phyloP scores from a whole-genome alignment of 2,329 filamentous ascomycete genomes.

The Cordyceps tenuipes region DNA sequence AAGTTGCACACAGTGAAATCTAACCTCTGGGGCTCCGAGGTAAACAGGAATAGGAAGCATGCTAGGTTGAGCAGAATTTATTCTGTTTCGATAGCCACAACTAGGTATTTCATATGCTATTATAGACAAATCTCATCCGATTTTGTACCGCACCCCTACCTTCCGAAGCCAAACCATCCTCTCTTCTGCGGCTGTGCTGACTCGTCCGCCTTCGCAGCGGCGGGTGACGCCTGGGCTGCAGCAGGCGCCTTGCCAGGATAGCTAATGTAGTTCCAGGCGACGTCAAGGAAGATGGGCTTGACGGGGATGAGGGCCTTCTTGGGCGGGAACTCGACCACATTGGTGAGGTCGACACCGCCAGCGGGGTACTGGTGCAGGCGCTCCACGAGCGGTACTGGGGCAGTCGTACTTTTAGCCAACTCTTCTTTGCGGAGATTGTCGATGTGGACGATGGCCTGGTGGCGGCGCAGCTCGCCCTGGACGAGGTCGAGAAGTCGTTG shows the following conservation, averaged over 20 bases:
- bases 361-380: conserved; percentile 67
- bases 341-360: conserved; percentile 62
- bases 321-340: conserved; percentile 81
- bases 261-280: conserved; percentile 95
- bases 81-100: background rate
- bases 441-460: conserved; percentile 79
- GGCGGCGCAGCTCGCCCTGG: conserved; percentile 65
- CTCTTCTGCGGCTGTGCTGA: conserved; percentile 47
- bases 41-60: background rate
- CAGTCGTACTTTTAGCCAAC: conserved; percentile 28
- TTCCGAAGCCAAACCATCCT: conserved; percentile 70
- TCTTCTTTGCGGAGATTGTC: conserved; percentile 52
- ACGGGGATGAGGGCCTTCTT: conserved; percentile 75
- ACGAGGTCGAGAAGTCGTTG: conserved; percentile 54
- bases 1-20: too few species aligned
- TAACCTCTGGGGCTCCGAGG: too few species aligned
- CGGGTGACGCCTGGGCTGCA: background rate
- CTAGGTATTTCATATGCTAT: background rate
- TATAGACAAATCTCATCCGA: background rate
- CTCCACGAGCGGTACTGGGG: conserved; percentile 56
- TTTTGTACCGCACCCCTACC: conserved; percentile 24
- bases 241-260: conserved; percentile 60
- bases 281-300: conserved; percentile 92
- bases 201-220: conserved; percentile 22
- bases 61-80: background rate